Conservation (phyloP, 176 grass and related monocot genomes). For the Themeda triandra region DNA sequence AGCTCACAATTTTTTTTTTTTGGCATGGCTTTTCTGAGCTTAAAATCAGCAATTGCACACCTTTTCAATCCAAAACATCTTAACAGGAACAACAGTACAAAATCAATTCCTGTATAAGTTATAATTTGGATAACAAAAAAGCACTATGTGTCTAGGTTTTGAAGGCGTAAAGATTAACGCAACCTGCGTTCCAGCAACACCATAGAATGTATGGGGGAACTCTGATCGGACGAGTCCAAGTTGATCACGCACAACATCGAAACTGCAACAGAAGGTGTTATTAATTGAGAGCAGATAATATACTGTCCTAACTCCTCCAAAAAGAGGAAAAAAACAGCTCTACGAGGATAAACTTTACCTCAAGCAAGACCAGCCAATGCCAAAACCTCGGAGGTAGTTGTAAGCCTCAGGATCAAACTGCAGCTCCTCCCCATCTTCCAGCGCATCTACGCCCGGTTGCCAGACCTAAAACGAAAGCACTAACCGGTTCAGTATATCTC, state of each 20-base stretch:
- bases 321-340: background rate
- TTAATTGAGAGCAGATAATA: background rate
- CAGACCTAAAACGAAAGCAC: constrained; percentile 58
- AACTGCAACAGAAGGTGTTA: constrained; percentile 37
- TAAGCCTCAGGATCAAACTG: constrained; percentile 83
- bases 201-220: constrained; percentile 88
- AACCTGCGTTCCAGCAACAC: constrained; percentile 86
- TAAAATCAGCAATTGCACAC: background rate
- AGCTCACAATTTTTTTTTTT: background rate
- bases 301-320: background rate
- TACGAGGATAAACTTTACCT: background rate
- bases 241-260: constrained; percentile 80
- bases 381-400: background rate
- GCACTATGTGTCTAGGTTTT: background rate
- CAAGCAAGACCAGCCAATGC: constrained; percentile 11
- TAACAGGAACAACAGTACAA: background rate
- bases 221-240: constrained; percentile 73
- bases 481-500: background rate
- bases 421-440: constrained; percentile 91
- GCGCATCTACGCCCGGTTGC: constrained; percentile 73
- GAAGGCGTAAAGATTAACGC: background rate
- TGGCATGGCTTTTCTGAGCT: background rate
- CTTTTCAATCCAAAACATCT: background rate
- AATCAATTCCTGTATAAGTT: background rate
- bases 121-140: background rate